phyloP scores from a whole-genome alignment of 192 early-diverging fungal species.

The Coemansia sp. region DNA sequence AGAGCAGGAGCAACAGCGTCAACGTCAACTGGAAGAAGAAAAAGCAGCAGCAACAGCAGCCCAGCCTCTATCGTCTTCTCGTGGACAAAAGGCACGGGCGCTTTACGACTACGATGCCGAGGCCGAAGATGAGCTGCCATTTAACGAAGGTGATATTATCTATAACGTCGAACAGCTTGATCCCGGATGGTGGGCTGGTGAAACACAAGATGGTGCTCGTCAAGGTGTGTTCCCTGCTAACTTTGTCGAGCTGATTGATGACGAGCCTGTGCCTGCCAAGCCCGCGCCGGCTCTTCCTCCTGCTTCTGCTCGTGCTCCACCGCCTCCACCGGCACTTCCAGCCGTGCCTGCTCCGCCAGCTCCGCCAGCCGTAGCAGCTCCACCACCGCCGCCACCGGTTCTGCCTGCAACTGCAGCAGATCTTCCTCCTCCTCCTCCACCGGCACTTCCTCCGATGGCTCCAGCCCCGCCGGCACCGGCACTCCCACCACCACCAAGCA shows the following conservation, averaged over 20 bases:
- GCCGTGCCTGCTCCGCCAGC: not conserved
- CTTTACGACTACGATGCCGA: constrained; percentile 76
- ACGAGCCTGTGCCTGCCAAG: constrained; percentile 8
- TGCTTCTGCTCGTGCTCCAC: constrained; percentile 21
- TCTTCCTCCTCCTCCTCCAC: constrained; percentile 9
- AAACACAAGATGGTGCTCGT: constrained; percentile 69
- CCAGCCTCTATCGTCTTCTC: constrained; percentile 8
- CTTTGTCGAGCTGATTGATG: constrained; percentile 63
- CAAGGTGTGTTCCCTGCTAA: constrained; percentile 84
- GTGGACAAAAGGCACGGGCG: constrained; percentile 54
- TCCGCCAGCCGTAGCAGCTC: not conserved
- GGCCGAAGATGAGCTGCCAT: constrained; percentile 83
- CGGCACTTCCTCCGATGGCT: constrained; percentile 5
- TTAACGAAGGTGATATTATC: constrained; percentile 83
- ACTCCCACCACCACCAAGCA: constrained; percentile 5
- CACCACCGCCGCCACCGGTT: constrained; percentile 7
- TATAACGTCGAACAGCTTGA: constrained; percentile 77
- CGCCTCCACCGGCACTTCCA: not conserved
- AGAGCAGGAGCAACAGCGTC: constrained; percentile 17
- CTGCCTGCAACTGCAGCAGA: not conserved
- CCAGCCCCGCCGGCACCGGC: constrained; percentile 16
- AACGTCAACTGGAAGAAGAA: constrained; percentile 43
- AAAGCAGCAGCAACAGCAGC: constrained; percentile 14
- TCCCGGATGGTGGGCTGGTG: constrained; percentile 93
- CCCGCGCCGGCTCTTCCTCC: constrained; percentile 9